Evolutionary conservation across 306 rosid genomes (phyloP), one percentile per base, ranked within the genome.

Genomic region (Crataegus laevigata): DNA sequence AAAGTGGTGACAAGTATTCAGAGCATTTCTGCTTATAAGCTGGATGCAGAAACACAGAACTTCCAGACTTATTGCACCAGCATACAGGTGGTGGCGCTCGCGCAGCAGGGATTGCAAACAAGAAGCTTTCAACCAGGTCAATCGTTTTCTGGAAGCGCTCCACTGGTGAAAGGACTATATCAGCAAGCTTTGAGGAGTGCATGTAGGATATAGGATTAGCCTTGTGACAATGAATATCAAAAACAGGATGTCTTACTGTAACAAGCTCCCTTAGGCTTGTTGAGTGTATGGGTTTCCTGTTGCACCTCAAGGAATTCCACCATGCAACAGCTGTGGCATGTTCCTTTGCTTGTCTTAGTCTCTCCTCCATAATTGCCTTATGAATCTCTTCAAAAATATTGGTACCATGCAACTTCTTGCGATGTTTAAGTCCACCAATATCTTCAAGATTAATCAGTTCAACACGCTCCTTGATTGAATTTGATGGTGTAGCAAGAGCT

Each of bases 101-200:
- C 51, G 99, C 97, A 8, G 99, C 96, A 29, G 99, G 99, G 78
- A 94, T 94, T 74, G 96, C 91, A 87, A 94, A 94, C 93, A 91
- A 84, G 88, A 94, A 94, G 77, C 99, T 83, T 84, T 94, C 99
- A 78, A 94, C 97, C 55, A 92, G 84, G 83, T 87, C 87, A 64
- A 81, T 82, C 89, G 85, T 89, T 86, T 72, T 83, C 71, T 78
- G 88, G 63, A 91, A 90, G 69, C 93, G 97, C 79, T 94, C 99
- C 74, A 92, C 91, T 8, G 99, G 99, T 52, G 99, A 88, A 65
- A 90, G 93, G 77, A 94, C 82, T 71, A 89, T 78, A 82, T 87
- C 91, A 69, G 99, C 96, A 51, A 94, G 87, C 86, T 85, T 92
- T 24, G 96, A 86, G 42, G 99, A 91, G 84, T 90, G 90, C 81